Evolutionary conservation across 176 grass and related monocot species (phyloP).

Genomic region (Chloris gayana): DNA sequence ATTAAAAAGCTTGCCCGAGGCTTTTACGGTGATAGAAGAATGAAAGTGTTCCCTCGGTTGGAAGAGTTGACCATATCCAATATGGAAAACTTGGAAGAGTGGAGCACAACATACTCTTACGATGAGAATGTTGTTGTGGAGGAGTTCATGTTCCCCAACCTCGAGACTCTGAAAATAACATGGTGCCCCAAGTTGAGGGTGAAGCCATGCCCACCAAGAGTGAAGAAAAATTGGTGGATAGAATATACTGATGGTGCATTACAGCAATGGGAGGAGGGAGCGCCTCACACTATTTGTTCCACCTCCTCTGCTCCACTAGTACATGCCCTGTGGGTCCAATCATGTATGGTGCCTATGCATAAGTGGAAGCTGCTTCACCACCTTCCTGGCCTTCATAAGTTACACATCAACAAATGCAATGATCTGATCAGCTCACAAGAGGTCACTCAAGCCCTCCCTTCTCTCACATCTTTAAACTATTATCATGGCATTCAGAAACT

Average conservation of each 20-base stretch:
- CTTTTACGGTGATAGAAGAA: not conserved
- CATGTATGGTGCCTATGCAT: not conserved
- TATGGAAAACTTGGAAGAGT: constrained; percentile 13
- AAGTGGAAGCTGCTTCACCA: constrained; percentile 25
- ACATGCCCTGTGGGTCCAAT: fast-evolving
- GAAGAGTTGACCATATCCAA: too few species aligned
- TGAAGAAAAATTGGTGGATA: not conserved
- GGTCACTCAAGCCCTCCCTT: not conserved
- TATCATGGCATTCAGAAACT: not conserved
- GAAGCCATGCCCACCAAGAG: not conserved
- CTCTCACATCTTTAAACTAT: not conserved
- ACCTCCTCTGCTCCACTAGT: not conserved
- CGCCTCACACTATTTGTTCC: not conserved
- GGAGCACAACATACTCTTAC: not conserved
- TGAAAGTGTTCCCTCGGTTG: not conserved
- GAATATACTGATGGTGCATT: not conserved
- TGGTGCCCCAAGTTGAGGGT: constrained; percentile 9
- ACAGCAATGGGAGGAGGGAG: not conserved
- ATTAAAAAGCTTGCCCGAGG: not conserved
- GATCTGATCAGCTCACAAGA: not conserved
- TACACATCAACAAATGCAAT: fast-evolving
- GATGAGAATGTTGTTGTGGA: not conserved
- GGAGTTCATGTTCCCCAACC: constrained; percentile 9
- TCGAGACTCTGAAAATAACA: not conserved
- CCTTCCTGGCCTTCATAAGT: not conserved